Percentiles rank a stretch among this genome's conserved stretches.
Evolutionary conservation across 179 eudicot species (phyloP).

Genomic region (Amaranthus tricolor): DNA sequence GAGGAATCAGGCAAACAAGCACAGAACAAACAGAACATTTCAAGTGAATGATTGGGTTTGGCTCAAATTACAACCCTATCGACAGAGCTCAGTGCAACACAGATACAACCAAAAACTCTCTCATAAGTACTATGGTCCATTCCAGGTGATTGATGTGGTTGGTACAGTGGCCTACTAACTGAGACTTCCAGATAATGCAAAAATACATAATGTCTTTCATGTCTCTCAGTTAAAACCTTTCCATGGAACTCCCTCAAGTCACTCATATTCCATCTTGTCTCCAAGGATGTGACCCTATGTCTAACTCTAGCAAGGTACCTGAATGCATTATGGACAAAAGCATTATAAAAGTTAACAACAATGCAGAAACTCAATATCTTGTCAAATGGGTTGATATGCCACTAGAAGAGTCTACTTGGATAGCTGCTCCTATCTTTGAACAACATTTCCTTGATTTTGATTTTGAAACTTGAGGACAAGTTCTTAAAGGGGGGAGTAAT

Average conservation of each 20-base stretch:
- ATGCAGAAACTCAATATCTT: neutral
- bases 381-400: neutral
- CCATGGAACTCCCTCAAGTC: neutral
- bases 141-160: no score
- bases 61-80: neutral
- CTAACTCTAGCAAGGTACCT: neutral
- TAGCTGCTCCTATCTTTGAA: no score
- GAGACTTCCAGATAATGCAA: neutral
- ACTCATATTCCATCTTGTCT: neutral
- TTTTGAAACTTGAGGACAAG: no score
- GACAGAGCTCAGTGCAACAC: neutral
- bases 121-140: slow-evolving; percentile 5
- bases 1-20: neutral
- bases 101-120: neutral
- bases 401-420: no score
- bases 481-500: no score
- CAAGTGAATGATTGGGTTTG: neutral
- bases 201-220: neutral
- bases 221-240: neutral
- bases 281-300: neutral
- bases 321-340: neutral
- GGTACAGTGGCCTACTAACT: neutral
- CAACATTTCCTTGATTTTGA: no score
- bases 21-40: neutral
- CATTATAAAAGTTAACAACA: no score